Conservation (phyloP, 495 filamentous ascomycete genomes). For the Penicillium fimorum region DNA sequence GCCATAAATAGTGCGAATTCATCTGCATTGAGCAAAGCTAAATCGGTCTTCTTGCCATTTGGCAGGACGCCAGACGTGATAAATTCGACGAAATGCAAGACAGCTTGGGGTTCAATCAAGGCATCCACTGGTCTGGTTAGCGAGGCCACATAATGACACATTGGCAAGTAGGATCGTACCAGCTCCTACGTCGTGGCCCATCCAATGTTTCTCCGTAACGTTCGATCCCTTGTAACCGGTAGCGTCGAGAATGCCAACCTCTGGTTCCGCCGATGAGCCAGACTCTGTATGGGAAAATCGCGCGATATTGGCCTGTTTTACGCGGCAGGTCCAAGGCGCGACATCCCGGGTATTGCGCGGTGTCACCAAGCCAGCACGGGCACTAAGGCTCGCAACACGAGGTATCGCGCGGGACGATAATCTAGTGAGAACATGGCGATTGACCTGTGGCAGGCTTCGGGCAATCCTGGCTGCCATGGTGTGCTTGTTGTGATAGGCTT, state of each 20-base stretch:
- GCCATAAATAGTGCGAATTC: slow-evolving; percentile 10
- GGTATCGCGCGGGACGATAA: slow-evolving; percentile 1
- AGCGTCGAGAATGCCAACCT: neutral
- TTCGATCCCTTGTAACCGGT: slow-evolving; percentile 7
- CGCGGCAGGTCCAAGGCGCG: slow-evolving; percentile 10
- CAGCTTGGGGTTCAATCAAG: slow-evolving; percentile 6
- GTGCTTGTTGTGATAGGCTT: slow-evolving; percentile 4
- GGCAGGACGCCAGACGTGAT: slow-evolving; percentile 4
- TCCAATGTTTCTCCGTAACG: slow-evolving; percentile 13
- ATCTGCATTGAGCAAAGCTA: slow-evolving; percentile 7
- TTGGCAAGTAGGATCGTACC: slow-evolving; percentile 5
- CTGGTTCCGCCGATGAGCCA: neutral
- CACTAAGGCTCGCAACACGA: neutral
- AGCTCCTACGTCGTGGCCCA: slow-evolving; percentile 1
- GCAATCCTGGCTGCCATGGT: slow-evolving; percentile 9
- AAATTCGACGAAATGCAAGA: slow-evolving; percentile 12
- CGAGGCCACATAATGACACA: neutral
- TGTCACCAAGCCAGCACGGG: slow-evolving; percentile 1
- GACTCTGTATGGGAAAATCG: slow-evolving; percentile 13
- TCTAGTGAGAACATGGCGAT: slow-evolving; percentile 6
- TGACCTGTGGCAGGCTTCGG: slow-evolving; percentile 11
- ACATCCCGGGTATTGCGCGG: slow-evolving; percentile 3
- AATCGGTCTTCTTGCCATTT: slow-evolving; percentile 12
- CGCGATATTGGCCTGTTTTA: slow-evolving; percentile 6
- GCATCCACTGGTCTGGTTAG: slow-evolving; percentile 10